phyloP scores from a whole-genome alignment of 1,284 basidiomycete genomes.

The Clitocybe nebularis region DNA sequence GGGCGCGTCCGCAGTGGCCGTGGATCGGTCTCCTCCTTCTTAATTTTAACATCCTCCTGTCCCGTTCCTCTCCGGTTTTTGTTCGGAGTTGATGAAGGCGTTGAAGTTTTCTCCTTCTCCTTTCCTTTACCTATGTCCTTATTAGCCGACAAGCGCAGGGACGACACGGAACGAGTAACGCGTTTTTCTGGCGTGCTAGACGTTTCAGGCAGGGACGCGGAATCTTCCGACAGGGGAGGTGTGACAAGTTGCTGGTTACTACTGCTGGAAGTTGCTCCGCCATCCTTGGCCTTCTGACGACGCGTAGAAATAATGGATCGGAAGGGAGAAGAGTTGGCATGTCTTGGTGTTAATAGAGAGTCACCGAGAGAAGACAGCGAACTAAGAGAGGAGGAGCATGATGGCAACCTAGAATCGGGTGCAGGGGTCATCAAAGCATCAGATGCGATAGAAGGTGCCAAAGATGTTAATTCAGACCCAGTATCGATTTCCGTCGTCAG shows the following conservation, averaged over 20 bases:
- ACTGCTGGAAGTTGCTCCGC: slow-evolving; percentile 8
- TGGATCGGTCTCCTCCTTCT: slow-evolving; percentile 48
- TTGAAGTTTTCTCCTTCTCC: slow-evolving; percentile 26
- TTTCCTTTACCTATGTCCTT: slow-evolving; percentile 27
- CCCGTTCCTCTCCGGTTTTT: slow-evolving; percentile 13
- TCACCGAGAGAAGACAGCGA: slow-evolving; percentile 32
- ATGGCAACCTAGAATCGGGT: slow-evolving; percentile 21
- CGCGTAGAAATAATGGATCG: slow-evolving; percentile 59
- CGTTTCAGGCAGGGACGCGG: slow-evolving; percentile 15
- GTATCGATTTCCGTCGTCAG: slow-evolving; percentile 44
- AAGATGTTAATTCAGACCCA: slow-evolving; percentile 44
- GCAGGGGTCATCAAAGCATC: slow-evolving; percentile 27
- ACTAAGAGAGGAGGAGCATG: slow-evolving; percentile 35
- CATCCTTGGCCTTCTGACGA: slow-evolving; percentile 44
- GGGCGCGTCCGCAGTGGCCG: slow-evolving; percentile 46
- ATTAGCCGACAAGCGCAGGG: slow-evolving; percentile 16
- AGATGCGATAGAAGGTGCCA: slow-evolving; percentile 35
- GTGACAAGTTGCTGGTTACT: slow-evolving; percentile 22
- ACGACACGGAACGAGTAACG: slow-evolving; percentile 28
- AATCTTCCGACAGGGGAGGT: slow-evolving; percentile 26
- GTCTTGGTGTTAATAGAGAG: slow-evolving; percentile 21
- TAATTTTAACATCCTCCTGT: slow-evolving; percentile 38
- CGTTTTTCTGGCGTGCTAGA: slow-evolving; percentile 24
- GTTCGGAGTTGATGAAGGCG: slow-evolving; percentile 11
- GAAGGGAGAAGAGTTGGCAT: slow-evolving; percentile 32